phyloP scores from a whole-genome alignment of 768 basidiomycete genomes.

The Kwoniella botswanensis region DNA sequence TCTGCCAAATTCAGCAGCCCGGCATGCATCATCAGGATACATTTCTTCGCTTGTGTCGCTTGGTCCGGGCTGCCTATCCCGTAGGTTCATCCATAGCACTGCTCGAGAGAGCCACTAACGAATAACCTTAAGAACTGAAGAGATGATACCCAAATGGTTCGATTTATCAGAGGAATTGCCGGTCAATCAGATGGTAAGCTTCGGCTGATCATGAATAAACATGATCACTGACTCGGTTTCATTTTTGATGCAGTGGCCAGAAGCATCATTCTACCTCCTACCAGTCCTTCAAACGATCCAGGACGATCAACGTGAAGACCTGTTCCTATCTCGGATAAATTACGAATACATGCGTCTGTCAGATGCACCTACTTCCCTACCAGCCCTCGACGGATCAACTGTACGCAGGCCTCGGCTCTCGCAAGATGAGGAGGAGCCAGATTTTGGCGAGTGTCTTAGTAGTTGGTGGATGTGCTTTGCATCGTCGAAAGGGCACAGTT shows the following conservation, averaged over 20 bases:
- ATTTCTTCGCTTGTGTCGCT: slow-evolving; percentile 73
- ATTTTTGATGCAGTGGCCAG: slow-evolving; percentile 19
- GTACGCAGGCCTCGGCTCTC: background rate
- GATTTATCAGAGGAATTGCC: slow-evolving; percentile 49
- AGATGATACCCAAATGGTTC: slow-evolving; percentile 88
- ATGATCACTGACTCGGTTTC: no score
- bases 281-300: slow-evolving; percentile 16
- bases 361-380: slow-evolving; percentile 11
- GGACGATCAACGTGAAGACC: background rate
- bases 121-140: slow-evolving; percentile 72
- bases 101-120: background rate
- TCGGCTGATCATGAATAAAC: background rate
- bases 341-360: slow-evolving; percentile 11
- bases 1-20: background rate
- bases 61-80: slow-evolving; percentile 70
- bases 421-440: background rate
- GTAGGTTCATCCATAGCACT: slow-evolving; percentile 61
- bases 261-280: slow-evolving; percentile 23
- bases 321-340: slow-evolving; percentile 17
- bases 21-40: slow-evolving; percentile 62
- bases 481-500: background rate
- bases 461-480: slow-evolving; percentile 23
- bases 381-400: slow-evolving; percentile 12
- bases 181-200: slow-evolving; percentile 31
- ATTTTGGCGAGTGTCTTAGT: slow-evolving; percentile 13